phyloP scores from a whole-genome alignment of 2,329 filamentous ascomycete species.

The Penicillium sp. region DNA sequence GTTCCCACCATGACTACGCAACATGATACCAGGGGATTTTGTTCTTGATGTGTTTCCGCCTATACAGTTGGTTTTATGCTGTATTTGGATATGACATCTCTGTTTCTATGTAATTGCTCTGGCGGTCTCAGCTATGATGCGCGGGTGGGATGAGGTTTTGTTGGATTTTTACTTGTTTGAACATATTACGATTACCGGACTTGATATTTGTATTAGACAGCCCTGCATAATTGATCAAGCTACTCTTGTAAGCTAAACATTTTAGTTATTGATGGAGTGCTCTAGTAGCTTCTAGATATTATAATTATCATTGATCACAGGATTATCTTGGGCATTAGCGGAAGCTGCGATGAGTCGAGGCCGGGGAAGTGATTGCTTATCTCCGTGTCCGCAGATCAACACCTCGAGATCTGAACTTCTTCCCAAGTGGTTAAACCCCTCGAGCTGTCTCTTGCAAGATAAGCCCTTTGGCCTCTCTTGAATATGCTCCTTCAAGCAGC shows the following conservation, averaged over 20 bases:
- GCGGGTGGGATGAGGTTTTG: constrained; percentile 5
- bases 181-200: constrained; percentile 15
- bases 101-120: constrained; percentile 23
- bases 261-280: no score
- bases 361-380: constrained; percentile 1
- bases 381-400: background rate
- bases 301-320: background rate
- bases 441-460: background rate
- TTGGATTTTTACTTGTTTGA: background rate
- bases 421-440: background rate
- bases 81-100: constrained; percentile 19
- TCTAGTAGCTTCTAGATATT: no score
- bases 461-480: no score
- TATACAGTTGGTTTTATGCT: constrained; percentile 14
- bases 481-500: background rate
- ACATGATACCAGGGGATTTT: constrained; percentile 35
- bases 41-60: constrained; percentile 24
- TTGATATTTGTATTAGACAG: constrained; percentile 10
- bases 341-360: background rate
- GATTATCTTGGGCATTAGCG: no score
- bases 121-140: constrained; percentile 20
- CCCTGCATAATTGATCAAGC: constrained; percentile 21
- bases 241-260: no score
- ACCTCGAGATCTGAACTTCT: background rate
- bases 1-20: constrained; percentile 37